A percentile compares a stretch with the other conserved stretches of the same genome.
Evolutionary conservation across 148 eudicot genomes (phyloP).

Genomic region (Linanthus parryae): DNA sequence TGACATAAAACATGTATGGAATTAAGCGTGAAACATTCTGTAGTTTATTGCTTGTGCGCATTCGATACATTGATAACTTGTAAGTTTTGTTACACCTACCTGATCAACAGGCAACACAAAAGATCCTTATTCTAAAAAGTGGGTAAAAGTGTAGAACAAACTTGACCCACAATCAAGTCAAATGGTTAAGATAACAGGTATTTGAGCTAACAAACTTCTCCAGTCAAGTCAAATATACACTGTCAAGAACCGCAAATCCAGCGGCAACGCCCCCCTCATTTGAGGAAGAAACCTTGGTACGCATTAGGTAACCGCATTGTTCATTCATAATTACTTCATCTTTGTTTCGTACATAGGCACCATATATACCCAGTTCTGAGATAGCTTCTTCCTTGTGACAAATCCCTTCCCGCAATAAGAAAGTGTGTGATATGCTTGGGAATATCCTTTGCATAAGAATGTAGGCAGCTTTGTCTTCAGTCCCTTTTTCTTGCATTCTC

Average conservation of each 20-base stretch:
- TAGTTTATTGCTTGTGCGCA: too few species aligned
- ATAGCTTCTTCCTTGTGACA: conserved; percentile 63
- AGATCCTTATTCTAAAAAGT: too few species aligned
- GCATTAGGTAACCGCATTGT: conserved; percentile 82
- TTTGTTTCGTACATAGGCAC: conserved; percentile 78
- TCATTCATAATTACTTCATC: conserved; percentile 55
- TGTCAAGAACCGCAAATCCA: conserved; percentile 91
- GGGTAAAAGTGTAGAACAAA: too few species aligned
- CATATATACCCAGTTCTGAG: conserved; percentile 85
- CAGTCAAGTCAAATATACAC: conserved; percentile 68
- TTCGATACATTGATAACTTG: too few species aligned
- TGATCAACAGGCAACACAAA: too few species aligned
- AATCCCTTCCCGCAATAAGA: conserved; percentile 64
- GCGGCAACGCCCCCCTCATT: conserved; percentile 98
- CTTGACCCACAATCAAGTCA: too few species aligned
- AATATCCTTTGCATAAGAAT: conserved; percentile 98
- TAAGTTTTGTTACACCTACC: too few species aligned
- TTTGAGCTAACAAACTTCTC: too few species aligned
- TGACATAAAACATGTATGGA: too few species aligned
- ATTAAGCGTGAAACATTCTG: too few species aligned
- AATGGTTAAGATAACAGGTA: too few species aligned
- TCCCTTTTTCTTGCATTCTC: conserved; percentile 57
- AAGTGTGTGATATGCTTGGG: conserved; percentile 55
- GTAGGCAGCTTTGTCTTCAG: conserved; percentile 81
- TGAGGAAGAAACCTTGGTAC: conserved; percentile 89